Base-by-base conservation (phyloP, 768 basidiomycete genomes). In the Panaeolus cyanescens region DNA sequence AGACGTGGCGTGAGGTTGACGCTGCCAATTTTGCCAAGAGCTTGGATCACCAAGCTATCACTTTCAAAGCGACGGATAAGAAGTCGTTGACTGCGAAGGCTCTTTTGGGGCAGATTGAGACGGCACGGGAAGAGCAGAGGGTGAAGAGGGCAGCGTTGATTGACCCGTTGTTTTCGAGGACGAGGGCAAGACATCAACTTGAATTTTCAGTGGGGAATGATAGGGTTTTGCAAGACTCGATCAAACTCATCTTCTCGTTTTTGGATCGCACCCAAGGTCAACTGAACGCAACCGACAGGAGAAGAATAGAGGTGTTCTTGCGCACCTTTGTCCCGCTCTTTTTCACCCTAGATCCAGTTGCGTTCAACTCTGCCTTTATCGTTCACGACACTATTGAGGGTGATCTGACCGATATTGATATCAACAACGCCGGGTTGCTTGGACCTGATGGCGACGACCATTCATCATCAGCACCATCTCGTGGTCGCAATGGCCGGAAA, bases 1-100 rank as follows among this genome's bases (percentile, higher is more conserved):
- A 96, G 73, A 92, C 98, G 56, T 99, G 97, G 97, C 80, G 96
- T 55, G 96, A 97, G 76, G 93, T 96, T 30, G 94, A 99, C 67
- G 92, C 93, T 28, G 83, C 92, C 67, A 99, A 99, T 76, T 98
- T 92, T 70, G 85, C 88, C 75, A 95, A 95, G 80, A 90, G 92
- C 56, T 82, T 99, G 68, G 96, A 99, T 71, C 93, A 96, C 68
- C 94, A 96, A 72, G 92, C 89, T 8, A 91, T 96, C 70, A 84
- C 85, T 55, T 98, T 96, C 85, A 96, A 95, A 79, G 81, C 85
- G 33, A 83, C 82, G 34, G 97, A 99, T 78, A 98, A 98, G 83
- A 93, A 92, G 70, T 82, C 87, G 22, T 83, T 89, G 58, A 86
- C 86, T 3, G 77, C 85, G 28, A 93, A 93, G 73, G 80, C 88